Evolutionary conservation across 306 rosid genomes (phyloP).

Genomic region (Datisca glomerata): DNA sequence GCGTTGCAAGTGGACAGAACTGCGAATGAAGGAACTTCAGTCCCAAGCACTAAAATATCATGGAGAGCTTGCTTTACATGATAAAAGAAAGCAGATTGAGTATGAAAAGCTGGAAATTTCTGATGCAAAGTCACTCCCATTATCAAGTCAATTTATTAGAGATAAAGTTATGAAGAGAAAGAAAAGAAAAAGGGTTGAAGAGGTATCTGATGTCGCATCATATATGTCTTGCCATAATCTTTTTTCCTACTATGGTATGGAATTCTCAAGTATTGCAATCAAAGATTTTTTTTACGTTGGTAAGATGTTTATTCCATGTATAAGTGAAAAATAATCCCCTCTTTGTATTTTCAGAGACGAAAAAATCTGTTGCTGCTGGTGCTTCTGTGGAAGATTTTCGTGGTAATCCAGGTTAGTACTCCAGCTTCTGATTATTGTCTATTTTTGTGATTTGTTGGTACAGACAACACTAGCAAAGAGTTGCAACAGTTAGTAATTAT

Average conservation of each 20-base stretch:
- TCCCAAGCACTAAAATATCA: constrained; percentile 46
- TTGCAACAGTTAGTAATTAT: too few relatives aligned
- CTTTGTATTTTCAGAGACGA: constrained; percentile 45
- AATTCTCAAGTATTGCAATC: constrained; percentile 5
- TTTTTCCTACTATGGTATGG: constrained; percentile 71
- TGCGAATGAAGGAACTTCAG: constrained; percentile 44
- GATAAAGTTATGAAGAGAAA: constrained; percentile 46
- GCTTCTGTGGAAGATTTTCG: constrained; percentile 31
- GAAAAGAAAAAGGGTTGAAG: constrained; percentile 70
- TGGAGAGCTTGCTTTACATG: constrained; percentile 38
- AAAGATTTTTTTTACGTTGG: constrained; percentile 8
- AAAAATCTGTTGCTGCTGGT: constrained; percentile 52
- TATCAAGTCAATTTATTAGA: constrained; percentile 24
- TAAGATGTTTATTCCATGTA: not conserved
- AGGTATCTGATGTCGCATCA: constrained; percentile 45
- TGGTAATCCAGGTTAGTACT: constrained; percentile 55
- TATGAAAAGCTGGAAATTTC: constrained; percentile 27
- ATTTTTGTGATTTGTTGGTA: too few relatives aligned
- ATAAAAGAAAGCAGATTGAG: constrained; percentile 33
- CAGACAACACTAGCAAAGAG: too few relatives aligned
- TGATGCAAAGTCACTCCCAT: constrained; percentile 65
- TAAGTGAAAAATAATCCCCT: not conserved
- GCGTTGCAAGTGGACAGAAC: constrained; percentile 81
- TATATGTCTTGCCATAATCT: constrained; percentile 60
- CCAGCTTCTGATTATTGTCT: too few relatives aligned